Evolutionary conservation across 805 yeast species (phyloP).

Genomic region (Blastobotrys attinorum): DNA sequence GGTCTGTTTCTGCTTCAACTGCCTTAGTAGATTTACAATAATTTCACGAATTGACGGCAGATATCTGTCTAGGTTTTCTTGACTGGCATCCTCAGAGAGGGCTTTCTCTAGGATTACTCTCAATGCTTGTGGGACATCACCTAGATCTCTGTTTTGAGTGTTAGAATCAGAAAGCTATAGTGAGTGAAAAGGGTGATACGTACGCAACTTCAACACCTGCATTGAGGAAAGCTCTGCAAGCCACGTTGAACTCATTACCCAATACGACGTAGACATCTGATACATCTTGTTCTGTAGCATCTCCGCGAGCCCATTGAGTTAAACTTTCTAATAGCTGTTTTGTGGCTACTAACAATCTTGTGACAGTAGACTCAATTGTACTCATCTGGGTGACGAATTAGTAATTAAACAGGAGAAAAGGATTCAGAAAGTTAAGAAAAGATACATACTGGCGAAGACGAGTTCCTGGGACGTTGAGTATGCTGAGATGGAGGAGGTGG

Average conservation of each 20-base stretch:
- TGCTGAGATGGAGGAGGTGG: not conserved
- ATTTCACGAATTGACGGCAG: slow-evolving; percentile 81
- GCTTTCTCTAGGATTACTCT: slow-evolving; percentile 80
- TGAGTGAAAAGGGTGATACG: too few relatives aligned
- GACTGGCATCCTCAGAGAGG: slow-evolving; percentile 75
- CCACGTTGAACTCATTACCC: slow-evolving; percentile 88
- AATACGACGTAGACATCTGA: slow-evolving; percentile 85
- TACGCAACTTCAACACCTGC: slow-evolving; percentile 63
- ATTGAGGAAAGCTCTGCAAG: slow-evolving; percentile 67
- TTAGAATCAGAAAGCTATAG: not conserved
- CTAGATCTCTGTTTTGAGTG: slow-evolving; percentile 53
- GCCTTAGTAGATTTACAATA: slow-evolving; percentile 70
- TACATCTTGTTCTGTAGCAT: slow-evolving; percentile 75
- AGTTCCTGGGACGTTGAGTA: not conserved
- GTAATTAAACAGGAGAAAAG: too few relatives aligned
- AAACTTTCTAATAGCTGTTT: slow-evolving; percentile 79
- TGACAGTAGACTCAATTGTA: slow-evolving; percentile 70
- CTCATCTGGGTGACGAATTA: slow-evolving; percentile 22
- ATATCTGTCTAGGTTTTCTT: slow-evolving; percentile 68
- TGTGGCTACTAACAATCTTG: slow-evolving; percentile 76
- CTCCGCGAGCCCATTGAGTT: slow-evolving; percentile 81
- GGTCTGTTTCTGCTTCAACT: slow-evolving; percentile 71
- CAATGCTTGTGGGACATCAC: slow-evolving; percentile 81
- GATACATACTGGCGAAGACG: slow-evolving; percentile 2
- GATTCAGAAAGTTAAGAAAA: too few relatives aligned